Evolutionary conservation across 805 yeast species (phyloP), one percentile per base, ranked within the genome.

Genomic region (Barnettozyma sucrosica): DNA sequence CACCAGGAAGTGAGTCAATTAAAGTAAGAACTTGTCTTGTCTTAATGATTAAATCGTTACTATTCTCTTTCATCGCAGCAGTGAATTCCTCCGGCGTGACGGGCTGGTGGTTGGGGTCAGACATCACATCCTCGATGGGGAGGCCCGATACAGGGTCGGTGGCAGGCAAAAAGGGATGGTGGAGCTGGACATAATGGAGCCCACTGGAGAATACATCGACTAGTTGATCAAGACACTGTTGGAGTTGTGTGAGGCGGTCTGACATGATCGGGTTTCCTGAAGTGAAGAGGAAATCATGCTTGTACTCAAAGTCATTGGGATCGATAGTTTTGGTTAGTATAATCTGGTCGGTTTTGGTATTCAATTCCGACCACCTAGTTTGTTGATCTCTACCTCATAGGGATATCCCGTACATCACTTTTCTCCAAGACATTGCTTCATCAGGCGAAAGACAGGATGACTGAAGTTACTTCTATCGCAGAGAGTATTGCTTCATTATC

Each of bases 1-100:
- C 87, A 11, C 97, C 98, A 0, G 99, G 99, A 38, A 92, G 69
- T 3, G 95, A 80, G 60, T 87, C 95, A 36, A 92, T 89, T 24
- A 92, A 76, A 58, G 86, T 81, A 36, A 87, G 77, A 14, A 92
- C 85, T 63, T 93, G 98, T 56, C 95, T 77, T 5, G 95, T 79
- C 60, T 90, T 90, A 49, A 89, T 66, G 23, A 90, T 86, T 8
- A 92, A 76, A 61, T 92, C 99, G 0, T 86, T 79, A 2, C 96
- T 78, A 8, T 93, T 71, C 61, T 93, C 98, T 55, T 79, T 80
- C 41, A 81, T 74, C 24, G 82, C 85, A 51, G 72, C 65, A 25
- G 53, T 53, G 53, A 61, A 59, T 40, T 55, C 59, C n/a, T 53
- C 56, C n/a, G 78, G 72, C 4, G 74, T 25, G 64, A 2, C 80